Evolutionary conservation across 2,329 filamentous ascomycete genomes (phyloP), one percentile per base, ranked within the genome.

Genomic region (Epichloe aotearoae): DNA sequence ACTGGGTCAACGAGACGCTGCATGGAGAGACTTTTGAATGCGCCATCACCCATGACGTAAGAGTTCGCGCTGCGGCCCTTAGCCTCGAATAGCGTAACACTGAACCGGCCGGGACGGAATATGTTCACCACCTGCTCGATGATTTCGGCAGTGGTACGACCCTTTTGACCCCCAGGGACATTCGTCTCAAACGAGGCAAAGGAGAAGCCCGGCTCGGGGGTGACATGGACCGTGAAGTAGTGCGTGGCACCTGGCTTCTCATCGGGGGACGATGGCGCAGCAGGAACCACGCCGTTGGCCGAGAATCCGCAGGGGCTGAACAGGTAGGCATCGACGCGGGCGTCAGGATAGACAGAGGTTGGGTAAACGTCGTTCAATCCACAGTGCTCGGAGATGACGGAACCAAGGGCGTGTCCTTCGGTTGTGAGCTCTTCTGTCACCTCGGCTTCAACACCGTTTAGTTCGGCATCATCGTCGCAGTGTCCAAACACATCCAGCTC

Each of bases 171-270:
- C 88, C 88, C 86, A 1, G 93, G 93, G 4, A 98, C 91, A 60
- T 97, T 98, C 58, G 93, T 97, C 74, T 98, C 93, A 64, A 98
- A 98, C 2, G 89, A 96, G 37, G 93, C 93, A 66, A 95, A 98
- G 5, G 90, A 96, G 74, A 91, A 98, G 62, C 95, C 83, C 14
- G 91, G 88, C 74, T 98, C 93, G 0, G 93, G 0, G 0, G 93
- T 98, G 57, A 98, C 93, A 64, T 98, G 93, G 23, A 98, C 93
- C 1, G 91, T 98, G 70, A 96, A 98, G 72, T 98, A 98, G 70
- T 97, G 89, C 40, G 80, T 84, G 4, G 77, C 72, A 49, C 73
- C 74, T 53, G 57, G 57, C 48, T 59, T 59, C 37, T 61, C 57
- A n/a, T 52, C 53, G 45, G 59, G 44, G 14, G 50, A 46, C 4